Evolutionary conservation across 805 yeast genomes (phyloP).

Genomic region (Ogataea naganishii): DNA sequence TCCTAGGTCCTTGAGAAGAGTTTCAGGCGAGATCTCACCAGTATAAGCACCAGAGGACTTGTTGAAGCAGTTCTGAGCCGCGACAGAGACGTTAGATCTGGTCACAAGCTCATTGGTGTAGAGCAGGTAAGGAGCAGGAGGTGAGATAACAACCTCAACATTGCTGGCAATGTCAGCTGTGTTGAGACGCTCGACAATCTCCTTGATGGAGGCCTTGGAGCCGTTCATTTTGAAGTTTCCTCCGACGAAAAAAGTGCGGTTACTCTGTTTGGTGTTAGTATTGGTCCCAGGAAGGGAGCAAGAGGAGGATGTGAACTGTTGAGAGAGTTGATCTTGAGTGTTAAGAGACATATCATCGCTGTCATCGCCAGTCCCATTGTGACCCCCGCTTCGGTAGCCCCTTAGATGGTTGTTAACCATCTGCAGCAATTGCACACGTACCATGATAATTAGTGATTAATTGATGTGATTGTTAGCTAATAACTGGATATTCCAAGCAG

Average conservation of each 20-base stretch:
- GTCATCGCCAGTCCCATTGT: no score
- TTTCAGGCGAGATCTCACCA: constrained; percentile 88
- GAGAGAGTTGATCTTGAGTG: no score
- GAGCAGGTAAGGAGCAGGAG: constrained; percentile 89
- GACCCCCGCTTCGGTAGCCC: no score
- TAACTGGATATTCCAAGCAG: no score
- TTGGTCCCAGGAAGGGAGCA: no score
- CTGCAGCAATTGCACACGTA: no score
- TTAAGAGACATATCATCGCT: no score
- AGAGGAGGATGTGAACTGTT: no score
- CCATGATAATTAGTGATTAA: no score
- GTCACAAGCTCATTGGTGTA: constrained; percentile 62
- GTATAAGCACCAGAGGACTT: constrained; percentile 96
- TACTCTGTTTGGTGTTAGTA: no score
- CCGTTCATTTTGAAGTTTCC: constrained; percentile 99
- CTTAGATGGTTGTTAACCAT: no score
- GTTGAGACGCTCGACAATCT: constrained; percentile 80
- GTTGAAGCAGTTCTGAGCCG: constrained; percentile 86
- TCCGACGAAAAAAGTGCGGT: constrained; percentile 82
- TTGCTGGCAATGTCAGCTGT: constrained; percentile 61
- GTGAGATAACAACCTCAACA: constrained; percentile 92
- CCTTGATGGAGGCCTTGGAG: constrained; percentile 72
- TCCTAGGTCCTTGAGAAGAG: constrained; percentile 79
- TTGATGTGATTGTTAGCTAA: no score
- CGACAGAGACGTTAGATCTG: constrained; percentile 65